Conservation (phyloP, 345 rosid species). For the Eucalyptus urophylla region DNA sequence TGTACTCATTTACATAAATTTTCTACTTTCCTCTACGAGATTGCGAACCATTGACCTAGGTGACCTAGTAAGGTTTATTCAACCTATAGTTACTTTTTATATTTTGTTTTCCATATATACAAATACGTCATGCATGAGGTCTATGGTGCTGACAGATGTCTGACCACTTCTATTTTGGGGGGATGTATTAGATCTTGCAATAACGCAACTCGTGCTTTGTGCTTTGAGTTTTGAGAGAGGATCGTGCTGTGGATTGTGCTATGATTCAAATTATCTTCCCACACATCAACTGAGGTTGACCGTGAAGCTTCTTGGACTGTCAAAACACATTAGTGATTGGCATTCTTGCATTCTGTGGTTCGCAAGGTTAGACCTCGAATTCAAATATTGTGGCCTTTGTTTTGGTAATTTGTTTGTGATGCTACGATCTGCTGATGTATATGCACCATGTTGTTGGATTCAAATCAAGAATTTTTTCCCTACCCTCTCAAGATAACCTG, state of each 20-base stretch:
- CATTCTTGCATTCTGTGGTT: neutral
- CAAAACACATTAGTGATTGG: neutral
- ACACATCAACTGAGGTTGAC: neutral
- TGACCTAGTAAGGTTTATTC: too few relatives aligned
- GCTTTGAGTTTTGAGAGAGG: neutral
- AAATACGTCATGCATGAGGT: too few relatives aligned
- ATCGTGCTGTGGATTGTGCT: neutral
- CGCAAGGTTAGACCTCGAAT: neutral
- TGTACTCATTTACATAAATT: too few relatives aligned
- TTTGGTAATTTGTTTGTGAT: neutral
- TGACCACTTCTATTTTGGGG: neutral
- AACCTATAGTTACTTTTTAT: too few relatives aligned
- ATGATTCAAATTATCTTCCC: neutral
- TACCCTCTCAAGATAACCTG: neutral
- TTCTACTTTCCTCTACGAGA: too few relatives aligned
- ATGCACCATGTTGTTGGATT: neutral
- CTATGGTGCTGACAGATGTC: neutral
- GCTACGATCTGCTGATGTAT: neutral
- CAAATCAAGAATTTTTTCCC: neutral
- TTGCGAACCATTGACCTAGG: too few relatives aligned
- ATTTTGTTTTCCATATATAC: too few relatives aligned
- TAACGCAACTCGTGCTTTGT: too few relatives aligned
- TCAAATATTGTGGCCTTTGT: neutral
- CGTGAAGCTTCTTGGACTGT: neutral
- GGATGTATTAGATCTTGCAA: neutral